A percentile compares a stretch with the other conserved stretches of the same genome.
phyloP scores from a whole-genome alignment of 352 stramenopile genomes.

The Pythium pyrilobum region DNA sequence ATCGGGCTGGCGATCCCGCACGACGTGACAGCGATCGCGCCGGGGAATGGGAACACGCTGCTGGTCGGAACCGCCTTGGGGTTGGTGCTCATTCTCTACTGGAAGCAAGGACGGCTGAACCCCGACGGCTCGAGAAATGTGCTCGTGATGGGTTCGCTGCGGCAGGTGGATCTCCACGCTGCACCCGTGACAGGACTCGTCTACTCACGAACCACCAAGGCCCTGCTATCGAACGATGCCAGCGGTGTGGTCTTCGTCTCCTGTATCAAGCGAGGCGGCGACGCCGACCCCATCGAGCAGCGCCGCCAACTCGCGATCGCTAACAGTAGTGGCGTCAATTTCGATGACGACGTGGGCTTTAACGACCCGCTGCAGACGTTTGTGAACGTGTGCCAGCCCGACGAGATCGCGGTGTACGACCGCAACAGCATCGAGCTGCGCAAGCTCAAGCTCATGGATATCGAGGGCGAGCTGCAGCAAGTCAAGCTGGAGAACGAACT shows the following conservation, averaged over 20 bases:
- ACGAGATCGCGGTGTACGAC: constrained; percentile 57
- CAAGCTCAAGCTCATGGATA: constrained; percentile 46
- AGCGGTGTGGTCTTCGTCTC: constrained; percentile 44
- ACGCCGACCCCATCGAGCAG: no score
- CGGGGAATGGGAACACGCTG: constrained; percentile 28
- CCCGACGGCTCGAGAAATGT: constrained; percentile 9
- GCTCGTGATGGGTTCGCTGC: constrained; percentile 22
- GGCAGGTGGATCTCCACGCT: constrained; percentile 42
- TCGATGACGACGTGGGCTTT: constrained; percentile 5
- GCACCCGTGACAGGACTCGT: constrained; percentile 35
- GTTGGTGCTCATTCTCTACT: constrained; percentile 40
- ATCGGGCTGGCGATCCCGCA: constrained; percentile 15
- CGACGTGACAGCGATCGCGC: constrained; percentile 37
- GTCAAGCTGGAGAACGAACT: constrained; percentile 72
- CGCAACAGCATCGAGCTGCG: constrained; percentile 45
- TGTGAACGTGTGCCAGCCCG: constrained; percentile 28
- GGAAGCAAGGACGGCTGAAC: constrained; percentile 26
- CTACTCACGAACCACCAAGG: constrained; percentile 23
- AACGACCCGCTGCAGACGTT: constrained; percentile 13
- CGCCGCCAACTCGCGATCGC: no score
- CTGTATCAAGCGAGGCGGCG: constrained; percentile 1
- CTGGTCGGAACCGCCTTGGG: constrained; percentile 41
- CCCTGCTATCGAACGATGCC: constrained; percentile 36
- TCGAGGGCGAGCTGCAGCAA: constrained; percentile 62
- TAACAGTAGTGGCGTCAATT: not conserved